Evolutionary conservation across 257 asterid species (phyloP).

Genomic region (Ballota nigra): DNA sequence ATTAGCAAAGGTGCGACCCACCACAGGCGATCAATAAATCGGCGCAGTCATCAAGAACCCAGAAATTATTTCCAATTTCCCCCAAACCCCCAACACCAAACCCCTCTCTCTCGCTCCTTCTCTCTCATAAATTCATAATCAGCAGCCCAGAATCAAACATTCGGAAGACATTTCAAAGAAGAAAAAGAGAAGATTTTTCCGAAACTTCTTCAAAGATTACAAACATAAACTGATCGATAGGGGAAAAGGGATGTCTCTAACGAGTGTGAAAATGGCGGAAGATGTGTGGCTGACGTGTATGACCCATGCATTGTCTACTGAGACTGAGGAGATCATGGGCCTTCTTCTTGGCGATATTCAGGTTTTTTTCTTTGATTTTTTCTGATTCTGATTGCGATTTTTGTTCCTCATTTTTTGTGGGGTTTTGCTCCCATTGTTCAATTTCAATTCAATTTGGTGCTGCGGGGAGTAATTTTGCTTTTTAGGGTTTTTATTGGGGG

Average conservation of each 20-base stretch:
- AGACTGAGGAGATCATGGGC: constrained; percentile 99
- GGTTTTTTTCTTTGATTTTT: constrained; percentile 44
- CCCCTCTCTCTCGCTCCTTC: not conserved
- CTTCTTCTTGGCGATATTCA: constrained; percentile 96
- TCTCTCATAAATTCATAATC: not conserved
- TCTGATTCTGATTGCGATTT: not conserved
- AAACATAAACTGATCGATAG: constrained; percentile 13
- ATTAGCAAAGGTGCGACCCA: constrained; percentile 20
- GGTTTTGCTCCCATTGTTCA: constrained; percentile 9
- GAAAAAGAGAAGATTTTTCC: not conserved
- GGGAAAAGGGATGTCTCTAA: constrained; percentile 61
- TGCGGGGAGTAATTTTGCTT: not conserved
- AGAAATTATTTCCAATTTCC: constrained; percentile 12
- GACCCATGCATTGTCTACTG: constrained; percentile 99
- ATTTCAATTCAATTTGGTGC: not conserved
- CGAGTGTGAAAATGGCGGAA: constrained; percentile 93
- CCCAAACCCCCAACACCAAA: constrained; percentile 36
- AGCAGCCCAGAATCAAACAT: constrained; percentile 4
- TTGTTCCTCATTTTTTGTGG: constrained; percentile 14
- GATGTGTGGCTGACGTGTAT: constrained; percentile 98
- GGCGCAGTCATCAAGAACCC: constrained; percentile 25
- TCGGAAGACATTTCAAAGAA: constrained; percentile 11
- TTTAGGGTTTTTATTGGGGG: constrained; percentile 9
- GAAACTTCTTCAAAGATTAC: not conserved
- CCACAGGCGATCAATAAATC: constrained; percentile 7